Evolutionary conservation across 1,284 basidiomycete species (phyloP).

Genomic region (Rhodotorula sp.): DNA sequence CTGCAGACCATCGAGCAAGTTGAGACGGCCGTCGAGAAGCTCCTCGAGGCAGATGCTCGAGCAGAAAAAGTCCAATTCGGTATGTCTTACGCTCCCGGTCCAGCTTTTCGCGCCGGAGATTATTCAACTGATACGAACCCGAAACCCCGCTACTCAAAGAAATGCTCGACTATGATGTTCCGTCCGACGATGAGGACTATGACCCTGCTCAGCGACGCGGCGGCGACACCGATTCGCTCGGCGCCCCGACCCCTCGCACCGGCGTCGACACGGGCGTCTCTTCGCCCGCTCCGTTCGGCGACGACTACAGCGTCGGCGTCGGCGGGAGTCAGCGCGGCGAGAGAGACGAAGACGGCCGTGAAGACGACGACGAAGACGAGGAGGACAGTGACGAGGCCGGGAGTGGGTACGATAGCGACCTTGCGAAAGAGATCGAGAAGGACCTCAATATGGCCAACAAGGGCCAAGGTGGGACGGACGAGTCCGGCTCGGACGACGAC

Average conservation of each 20-base stretch:
- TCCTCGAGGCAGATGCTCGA: constrained; percentile 80
- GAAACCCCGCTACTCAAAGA: constrained; percentile 10
- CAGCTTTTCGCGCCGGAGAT: not conserved
- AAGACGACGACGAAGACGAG: constrained; percentile 54
- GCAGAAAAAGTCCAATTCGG: constrained; percentile 77
- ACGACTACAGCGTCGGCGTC: constrained; percentile 49
- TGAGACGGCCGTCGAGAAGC: constrained; percentile 90
- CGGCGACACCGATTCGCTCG: constrained; percentile 22
- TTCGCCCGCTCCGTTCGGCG: constrained; percentile 48
- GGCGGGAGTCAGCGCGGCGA: constrained; percentile 49
- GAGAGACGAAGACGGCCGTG: constrained; percentile 48
- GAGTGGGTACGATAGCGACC: constrained; percentile 52
- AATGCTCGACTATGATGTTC: constrained; percentile 36
- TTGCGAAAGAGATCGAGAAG: constrained; percentile 44
- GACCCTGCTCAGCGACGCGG: constrained; percentile 8
- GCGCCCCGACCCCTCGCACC: constrained; percentile 30
- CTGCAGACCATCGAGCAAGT: constrained; percentile 88
- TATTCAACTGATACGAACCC: not conserved
- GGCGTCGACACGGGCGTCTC: constrained; percentile 38
- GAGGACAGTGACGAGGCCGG: constrained; percentile 61
- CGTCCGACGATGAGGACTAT: constrained; percentile 44
- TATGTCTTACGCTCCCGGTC: constrained; percentile 40
- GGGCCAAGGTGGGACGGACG: constrained; percentile 40
- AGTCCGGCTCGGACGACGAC: constrained; percentile 35
- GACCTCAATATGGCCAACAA: constrained; percentile 31